Conservation (phyloP, 345 rosid genomes). For the Streptanthus diversifolius region DNA sequence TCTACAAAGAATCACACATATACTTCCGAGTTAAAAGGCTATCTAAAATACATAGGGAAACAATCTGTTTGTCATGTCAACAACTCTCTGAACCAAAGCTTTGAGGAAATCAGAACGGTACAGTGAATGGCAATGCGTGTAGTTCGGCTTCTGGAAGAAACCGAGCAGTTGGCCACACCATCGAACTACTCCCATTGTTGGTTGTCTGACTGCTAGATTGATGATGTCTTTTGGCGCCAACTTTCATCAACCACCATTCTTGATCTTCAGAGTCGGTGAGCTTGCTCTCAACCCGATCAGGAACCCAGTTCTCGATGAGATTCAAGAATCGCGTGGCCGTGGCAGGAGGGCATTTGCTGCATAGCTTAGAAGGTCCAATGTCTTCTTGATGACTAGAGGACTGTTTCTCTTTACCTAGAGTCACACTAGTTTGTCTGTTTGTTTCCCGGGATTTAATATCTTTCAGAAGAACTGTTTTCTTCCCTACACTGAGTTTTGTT, state of each 20-base stretch:
- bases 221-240: background rate
- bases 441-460: background rate
- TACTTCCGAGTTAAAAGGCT: background rate
- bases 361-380: background rate
- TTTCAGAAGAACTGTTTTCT: background rate
- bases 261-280: constrained; percentile 26
- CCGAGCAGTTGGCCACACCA: constrained; percentile 33
- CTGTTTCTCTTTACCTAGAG: background rate
- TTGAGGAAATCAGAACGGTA: constrained; percentile 39
- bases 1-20: constrained; percentile 16
- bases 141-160: constrained; percentile 42
- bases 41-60: constrained; percentile 1
- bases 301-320: constrained; percentile 46
- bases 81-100: constrained; percentile 14
- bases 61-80: constrained; percentile 2
- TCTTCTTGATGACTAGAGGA: background rate
- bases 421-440: background rate
- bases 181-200: background rate
- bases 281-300: constrained; percentile 30
- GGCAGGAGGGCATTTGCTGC: constrained; percentile 31
- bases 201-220: background rate
- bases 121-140: constrained; percentile 50
- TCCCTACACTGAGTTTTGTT: constrained; percentile 3
- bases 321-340: constrained; percentile 23
- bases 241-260: constrained; percentile 33